Evolutionary conservation across 139 green algal genomes (phyloP), one percentile per base, ranked within the genome.

Genomic region (Closterium sp.): DNA sequence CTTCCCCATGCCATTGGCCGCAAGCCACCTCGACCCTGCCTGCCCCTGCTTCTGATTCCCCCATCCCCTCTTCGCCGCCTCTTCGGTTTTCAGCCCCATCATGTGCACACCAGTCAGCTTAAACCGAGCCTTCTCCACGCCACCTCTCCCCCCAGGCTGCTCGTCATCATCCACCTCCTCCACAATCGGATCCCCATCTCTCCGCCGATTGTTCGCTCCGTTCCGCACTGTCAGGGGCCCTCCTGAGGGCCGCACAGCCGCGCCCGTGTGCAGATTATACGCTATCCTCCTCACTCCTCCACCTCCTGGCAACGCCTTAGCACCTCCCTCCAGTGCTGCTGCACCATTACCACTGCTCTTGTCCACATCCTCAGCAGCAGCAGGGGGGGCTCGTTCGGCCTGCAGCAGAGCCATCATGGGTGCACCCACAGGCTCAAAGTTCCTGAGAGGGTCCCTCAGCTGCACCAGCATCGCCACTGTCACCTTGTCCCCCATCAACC

Each of bases 341-440:
- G 88, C 62, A 79, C 62, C 62, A 79, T 79, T 79, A 79, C 62
- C 62, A 27, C 19, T 79, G 62, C 62, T 79, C 17, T 79, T 79
- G 2, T 24, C 62, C 10, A 27, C 62, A 79, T 22, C 62, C 24
- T 79, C 19, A 31, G 85, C 85, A 31, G 85, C 85, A 31, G 85
- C n/a, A 31, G 85, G 28, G 85, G 85, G 85, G 28, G 93, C 79
- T 50, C 90, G 70, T 31, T 94, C 92, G 10, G 92, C 92, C 73
- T 94, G 90, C 31, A 94, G 90, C 86, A 94, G 24, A 29, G 92
- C 92, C 92, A 94, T 79, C 92, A 94, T 94, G 31, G 92, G 92
- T 7, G 73, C 85, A 24, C 92, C 92, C 70, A 94, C 89, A 9
- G 90, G 90, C 28, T 94, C 92, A 34, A 94, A 94, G 38, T 94